A percentile compares a stretch with the other conserved stretches of the same genome.
phyloP scores from a whole-genome alignment of 2,329 filamentous ascomycete genomes.

The Colletotrichum abscissum region DNA sequence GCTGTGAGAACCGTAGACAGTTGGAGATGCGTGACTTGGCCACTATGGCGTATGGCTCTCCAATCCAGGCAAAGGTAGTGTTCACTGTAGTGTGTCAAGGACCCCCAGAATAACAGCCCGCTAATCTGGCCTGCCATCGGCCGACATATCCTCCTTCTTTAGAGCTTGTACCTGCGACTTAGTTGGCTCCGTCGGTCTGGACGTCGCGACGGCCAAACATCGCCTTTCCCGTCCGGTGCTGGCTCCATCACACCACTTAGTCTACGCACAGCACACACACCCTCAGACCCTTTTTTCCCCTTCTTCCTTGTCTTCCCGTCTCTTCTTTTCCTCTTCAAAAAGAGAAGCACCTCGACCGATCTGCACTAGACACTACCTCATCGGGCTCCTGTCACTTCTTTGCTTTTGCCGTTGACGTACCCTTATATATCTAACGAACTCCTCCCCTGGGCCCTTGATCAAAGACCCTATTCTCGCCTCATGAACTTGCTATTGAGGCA shows the following conservation, averaged over 20 bases:
- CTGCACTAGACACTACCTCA: conserved; percentile 24
- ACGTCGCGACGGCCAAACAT: conserved; percentile 18
- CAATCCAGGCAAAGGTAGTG: neutral
- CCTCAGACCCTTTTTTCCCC: conserved; percentile 10
- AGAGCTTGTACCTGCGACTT: conserved; percentile 30
- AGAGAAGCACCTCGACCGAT: conserved; percentile 21
- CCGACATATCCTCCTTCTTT: neutral
- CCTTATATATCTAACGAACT: conserved; percentile 27
- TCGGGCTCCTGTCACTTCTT: conserved; percentile 25
- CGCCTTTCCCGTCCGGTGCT: conserved; percentile 22
- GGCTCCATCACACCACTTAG: conserved; percentile 33
- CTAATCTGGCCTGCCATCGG: conserved; percentile 28
- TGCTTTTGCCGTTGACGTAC: conserved; percentile 22
- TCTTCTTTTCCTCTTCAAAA: conserved; percentile 33
- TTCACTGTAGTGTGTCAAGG: neutral
- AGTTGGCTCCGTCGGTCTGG: neutral
- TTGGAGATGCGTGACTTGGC: conserved; percentile 7
- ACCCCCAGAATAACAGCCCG: conserved; percentile 16
- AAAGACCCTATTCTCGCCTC: conserved; percentile 33
- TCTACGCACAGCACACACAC: conserved; percentile 13
- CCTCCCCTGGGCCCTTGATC: conserved; percentile 25
- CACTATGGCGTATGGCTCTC: conserved; percentile 28
- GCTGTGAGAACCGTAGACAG: neutral
- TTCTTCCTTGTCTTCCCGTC: conserved; percentile 29
- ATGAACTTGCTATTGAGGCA: conserved; percentile 57